Evolutionary conservation across 768 basidiomycete genomes (phyloP).

Genomic region (Porphyrellus cyaneotinctus): DNA sequence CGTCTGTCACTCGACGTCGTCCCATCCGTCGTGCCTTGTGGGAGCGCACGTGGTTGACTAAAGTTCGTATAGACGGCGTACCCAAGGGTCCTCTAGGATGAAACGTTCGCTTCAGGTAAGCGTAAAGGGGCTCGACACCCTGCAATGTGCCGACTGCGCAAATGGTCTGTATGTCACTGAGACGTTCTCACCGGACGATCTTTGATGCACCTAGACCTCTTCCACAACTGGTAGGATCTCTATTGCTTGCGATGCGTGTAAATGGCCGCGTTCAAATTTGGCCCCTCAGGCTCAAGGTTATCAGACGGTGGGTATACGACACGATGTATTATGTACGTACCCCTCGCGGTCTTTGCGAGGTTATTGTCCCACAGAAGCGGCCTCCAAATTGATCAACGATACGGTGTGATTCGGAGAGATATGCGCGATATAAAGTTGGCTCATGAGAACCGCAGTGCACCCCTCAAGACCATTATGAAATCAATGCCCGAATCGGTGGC

Average conservation of each 20-base stretch:
- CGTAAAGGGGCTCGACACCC: not conserved
- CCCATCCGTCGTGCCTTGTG: too few species aligned
- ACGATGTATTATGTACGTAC: not conserved
- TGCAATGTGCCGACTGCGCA: too few species aligned
- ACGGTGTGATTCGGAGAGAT: not conserved
- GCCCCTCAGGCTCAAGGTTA: not conserved
- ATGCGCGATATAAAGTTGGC: not conserved
- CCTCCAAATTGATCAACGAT: not conserved
- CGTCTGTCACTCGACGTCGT: too few species aligned
- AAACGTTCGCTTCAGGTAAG: conserved; percentile 3
- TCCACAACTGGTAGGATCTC: not conserved
- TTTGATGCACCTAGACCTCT: not conserved
- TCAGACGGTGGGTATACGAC: not conserved
- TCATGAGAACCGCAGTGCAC: not conserved
- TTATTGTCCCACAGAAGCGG: not conserved
- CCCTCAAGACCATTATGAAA: not conserved
- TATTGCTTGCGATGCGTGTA: not conserved
- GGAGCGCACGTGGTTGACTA: too few species aligned
- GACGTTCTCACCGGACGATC: not conserved
- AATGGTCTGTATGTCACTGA: not conserved
- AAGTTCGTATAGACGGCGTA: too few species aligned
- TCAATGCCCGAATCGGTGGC: not conserved
- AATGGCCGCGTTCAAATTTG: not conserved
- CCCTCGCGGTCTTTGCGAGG: not conserved
- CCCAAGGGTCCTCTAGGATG: too few species aligned